Base-by-base conservation (phyloP, 169 alveolate species). In the Cryptosporidium sp. region DNA sequence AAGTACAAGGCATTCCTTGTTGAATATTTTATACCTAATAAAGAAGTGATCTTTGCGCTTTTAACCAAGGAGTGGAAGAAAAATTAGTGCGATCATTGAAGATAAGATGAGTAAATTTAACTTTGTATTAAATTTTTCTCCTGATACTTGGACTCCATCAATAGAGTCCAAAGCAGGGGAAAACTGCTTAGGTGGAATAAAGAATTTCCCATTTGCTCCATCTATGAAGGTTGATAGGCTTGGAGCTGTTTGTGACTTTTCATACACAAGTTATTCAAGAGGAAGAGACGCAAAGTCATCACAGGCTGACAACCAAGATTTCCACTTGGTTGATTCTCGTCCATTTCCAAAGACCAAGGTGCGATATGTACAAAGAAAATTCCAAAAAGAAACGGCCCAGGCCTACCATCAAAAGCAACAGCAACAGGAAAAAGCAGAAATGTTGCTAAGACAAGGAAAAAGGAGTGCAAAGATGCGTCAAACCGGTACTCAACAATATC, bases 211-310 rank as follows among this genome's bases (percentile, higher is more conserved):
- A 59, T 93, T 95, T 70, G 97, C 94, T 62, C 96, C 96, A 4
- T 91, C 93, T 3, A 91, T 95, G 92, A 95, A 94, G 92, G 70
- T 94, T 52, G 97, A 95, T 55, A 92, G 93, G 39, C 94, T 93
- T 80, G 94, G 94, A 31, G 91, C 93, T 43, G 92, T 94, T n/a
- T 95, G 97, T 37, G 97, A 95, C 86, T 95, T 95, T 84, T 94
- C 97, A 4, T 92, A 71, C 84, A 86, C 93, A 74, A 94, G 92
- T 51, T 94, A 95, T 85, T 80, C 89, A 18, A 80, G 89, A 41
- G 74, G 75, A 18, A 37, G 89, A 21, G 89, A 80, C 21, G 55
- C 89, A 26, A 80, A 80, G 35, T 39, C 65, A 26, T 35, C 75
- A 5, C 65, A 50, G 14, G 37, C 75, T 9, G 89, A 80, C 1